Evolutionary conservation across 2,329 filamentous ascomycete genomes (phyloP).

Genomic region (Alternaria rosae): DNA sequence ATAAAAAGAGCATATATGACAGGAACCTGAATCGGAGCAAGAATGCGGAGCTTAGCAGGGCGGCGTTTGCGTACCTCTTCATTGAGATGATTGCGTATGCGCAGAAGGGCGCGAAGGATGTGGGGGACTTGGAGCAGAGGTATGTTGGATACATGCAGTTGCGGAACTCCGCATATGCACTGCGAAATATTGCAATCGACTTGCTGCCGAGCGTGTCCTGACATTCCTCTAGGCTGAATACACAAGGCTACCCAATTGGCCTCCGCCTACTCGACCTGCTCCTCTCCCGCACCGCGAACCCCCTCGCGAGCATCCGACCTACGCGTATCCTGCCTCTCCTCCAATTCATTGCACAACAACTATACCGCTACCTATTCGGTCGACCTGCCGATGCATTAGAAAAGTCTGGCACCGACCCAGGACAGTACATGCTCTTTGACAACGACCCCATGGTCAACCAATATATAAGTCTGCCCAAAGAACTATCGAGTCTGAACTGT

Average conservation of each 20-base stretch:
- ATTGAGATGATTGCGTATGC: constrained; percentile 97
- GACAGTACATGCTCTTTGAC: constrained; percentile 99
- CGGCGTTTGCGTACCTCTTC: constrained; percentile 95
- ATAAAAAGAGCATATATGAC: constrained; percentile 98
- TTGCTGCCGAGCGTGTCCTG: background rate
- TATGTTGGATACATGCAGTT: constrained; percentile 50
- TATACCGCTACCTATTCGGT: constrained; percentile 92
- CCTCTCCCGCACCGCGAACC: constrained; percentile 69
- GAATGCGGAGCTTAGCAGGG: constrained; percentile 86
- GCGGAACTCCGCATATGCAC: background rate
- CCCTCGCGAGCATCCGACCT: constrained; percentile 67
- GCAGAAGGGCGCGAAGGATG: constrained; percentile 86
- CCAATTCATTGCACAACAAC: constrained; percentile 90
- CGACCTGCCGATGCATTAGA: constrained; percentile 92
- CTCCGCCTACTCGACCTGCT: constrained; percentile 94
- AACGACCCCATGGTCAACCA: constrained; percentile 96
- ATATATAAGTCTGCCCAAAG: constrained; percentile 89
- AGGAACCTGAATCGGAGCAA: constrained; percentile 89
- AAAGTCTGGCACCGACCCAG: constrained; percentile 82
- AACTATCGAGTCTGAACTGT: constrained; percentile 97
- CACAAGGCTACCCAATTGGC: constrained; percentile 91
- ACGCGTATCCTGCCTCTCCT: constrained; percentile 89
- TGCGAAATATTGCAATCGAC: background rate
- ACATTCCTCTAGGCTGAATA: constrained; percentile 70
- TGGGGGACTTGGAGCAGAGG: constrained; percentile 92